phyloP scores from a whole-genome alignment of 75 land plant genomes.

The Cupressus sempervirens region DNA sequence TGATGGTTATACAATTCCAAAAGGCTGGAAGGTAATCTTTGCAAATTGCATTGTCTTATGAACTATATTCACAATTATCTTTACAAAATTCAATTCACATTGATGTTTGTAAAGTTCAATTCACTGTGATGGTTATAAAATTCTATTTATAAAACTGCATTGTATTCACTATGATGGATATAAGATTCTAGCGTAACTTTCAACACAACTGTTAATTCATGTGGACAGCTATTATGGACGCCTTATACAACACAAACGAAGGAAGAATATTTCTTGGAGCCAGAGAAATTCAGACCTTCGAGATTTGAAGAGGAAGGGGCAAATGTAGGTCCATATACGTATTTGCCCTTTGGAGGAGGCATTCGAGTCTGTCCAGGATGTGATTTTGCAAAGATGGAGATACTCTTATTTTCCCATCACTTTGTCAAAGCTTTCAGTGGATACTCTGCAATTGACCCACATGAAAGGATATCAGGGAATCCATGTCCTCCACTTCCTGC shows the following conservation, averaged over 20 bases:
- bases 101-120: too few species aligned
- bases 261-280: slow-evolving; percentile 31
- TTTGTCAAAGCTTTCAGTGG: slow-evolving; percentile 28
- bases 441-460: slow-evolving; percentile 5
- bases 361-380: slow-evolving; percentile 39
- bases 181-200: neutral
- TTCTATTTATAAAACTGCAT: too few species aligned
- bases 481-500: slow-evolving; percentile 23
- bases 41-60: neutral
- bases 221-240: slow-evolving; percentile 36
- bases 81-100: too few species aligned
- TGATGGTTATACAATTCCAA: slow-evolving; percentile 42
- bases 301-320: slow-evolving; percentile 30
- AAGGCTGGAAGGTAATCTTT: slow-evolving; percentile 40
- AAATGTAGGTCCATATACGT: slow-evolving; percentile 33
- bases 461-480: slow-evolving; percentile 15
- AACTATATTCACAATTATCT: too few species aligned
- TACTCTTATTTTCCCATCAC: slow-evolving; percentile 31
- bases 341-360: slow-evolving; percentile 61
- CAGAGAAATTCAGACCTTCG: slow-evolving; percentile 43
- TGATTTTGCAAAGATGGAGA: slow-evolving; percentile 40
- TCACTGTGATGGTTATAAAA: too few species aligned
- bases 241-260: slow-evolving; percentile 26
- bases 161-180: too few species aligned
- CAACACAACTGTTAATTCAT: neutral